Percentiles rank a stretch among this genome's conserved stretches.
phyloP scores from a whole-genome alignment of 257 asterid species.

The Cinchona pubescens region DNA sequence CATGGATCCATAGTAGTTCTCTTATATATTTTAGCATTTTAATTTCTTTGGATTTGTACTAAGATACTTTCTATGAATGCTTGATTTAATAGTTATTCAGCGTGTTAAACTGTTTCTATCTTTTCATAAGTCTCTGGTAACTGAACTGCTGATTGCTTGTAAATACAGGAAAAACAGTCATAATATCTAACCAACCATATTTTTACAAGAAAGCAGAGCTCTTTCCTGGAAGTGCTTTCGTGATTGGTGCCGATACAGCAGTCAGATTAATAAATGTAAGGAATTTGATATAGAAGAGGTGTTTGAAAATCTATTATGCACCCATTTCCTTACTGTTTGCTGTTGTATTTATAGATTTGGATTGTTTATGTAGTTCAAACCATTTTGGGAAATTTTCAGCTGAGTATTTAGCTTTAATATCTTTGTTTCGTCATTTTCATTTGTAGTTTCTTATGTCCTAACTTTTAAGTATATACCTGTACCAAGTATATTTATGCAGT shows the following conservation, averaged over 20 bases:
- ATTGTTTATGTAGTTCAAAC: not conserved
- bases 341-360: not conserved
- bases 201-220: constrained; percentile 92
- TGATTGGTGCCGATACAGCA: constrained; percentile 88
- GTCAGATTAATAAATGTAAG: constrained; percentile 83
- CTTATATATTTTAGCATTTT: not conserved
- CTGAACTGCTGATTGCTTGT: constrained; percentile 13
- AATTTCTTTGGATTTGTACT: not conserved
- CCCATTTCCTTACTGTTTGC: not conserved
- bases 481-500: not conserved
- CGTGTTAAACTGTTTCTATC: not conserved
- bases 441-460: not conserved
- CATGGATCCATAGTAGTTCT: not conserved
- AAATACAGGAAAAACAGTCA: constrained; percentile 75
- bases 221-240: constrained; percentile 93
- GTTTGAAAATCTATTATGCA: not conserved
- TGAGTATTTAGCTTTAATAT: not conserved
- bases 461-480: not conserved
- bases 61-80: not conserved
- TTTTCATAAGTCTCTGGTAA: not conserved
- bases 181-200: constrained; percentile 92
- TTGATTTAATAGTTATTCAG: not conserved
- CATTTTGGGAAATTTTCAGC: not conserved
- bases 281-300: constrained; percentile 5
- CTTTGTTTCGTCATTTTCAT: not conserved